Evolutionary conservation across 2,329 filamentous ascomycete species (phyloP).

Genomic region (Verticillium albo-atrum): DNA sequence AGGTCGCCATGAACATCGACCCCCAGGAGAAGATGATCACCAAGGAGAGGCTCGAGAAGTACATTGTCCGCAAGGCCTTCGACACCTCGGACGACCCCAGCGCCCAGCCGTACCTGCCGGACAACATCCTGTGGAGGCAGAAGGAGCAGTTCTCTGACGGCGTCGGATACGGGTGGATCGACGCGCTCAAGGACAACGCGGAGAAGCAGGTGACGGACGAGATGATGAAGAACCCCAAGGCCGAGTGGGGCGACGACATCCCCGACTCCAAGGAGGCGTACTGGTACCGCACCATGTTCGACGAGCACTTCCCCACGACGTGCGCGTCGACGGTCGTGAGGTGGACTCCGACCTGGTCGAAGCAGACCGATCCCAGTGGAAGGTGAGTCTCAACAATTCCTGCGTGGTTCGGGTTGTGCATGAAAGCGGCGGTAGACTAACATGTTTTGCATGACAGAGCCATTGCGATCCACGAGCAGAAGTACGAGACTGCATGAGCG

Average conservation of each 20-base stretch:
- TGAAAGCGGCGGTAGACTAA: slow-evolving; percentile 4
- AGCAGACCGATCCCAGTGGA: slow-evolving; percentile 93
- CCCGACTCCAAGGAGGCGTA: slow-evolving; percentile 98
- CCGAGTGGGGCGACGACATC: slow-evolving; percentile 89
- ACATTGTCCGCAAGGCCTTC: slow-evolving; percentile 96
- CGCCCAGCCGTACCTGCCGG: slow-evolving; percentile 82
- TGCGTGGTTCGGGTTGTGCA: neutral
- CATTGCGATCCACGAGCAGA: slow-evolving; percentile 70
- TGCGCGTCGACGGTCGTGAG: slow-evolving; percentile 92
- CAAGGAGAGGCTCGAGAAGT: slow-evolving; percentile 87
- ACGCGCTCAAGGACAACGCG: slow-evolving; percentile 91
- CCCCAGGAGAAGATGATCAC: slow-evolving; percentile 95
- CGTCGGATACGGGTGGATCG: slow-evolving; percentile 98
- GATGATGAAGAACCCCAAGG: slow-evolving; percentile 97
- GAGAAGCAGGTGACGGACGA: slow-evolving; percentile 88
- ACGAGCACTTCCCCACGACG: slow-evolving; percentile 92
- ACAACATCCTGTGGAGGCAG: slow-evolving; percentile 94
- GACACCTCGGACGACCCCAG: slow-evolving; percentile 85
- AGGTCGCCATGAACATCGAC: slow-evolving; percentile 89
- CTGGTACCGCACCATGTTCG: slow-evolving; percentile 98
- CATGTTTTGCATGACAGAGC: slow-evolving; percentile 48
- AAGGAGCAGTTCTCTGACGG: slow-evolving; percentile 99
- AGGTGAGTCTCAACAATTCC: slow-evolving; percentile 48
- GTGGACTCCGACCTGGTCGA: slow-evolving; percentile 96
- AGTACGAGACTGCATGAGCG: slow-evolving; percentile 53